Evolutionary conservation across 2,329 filamentous ascomycete genomes (phyloP).

Genomic region (Monilinia laxa): DNA sequence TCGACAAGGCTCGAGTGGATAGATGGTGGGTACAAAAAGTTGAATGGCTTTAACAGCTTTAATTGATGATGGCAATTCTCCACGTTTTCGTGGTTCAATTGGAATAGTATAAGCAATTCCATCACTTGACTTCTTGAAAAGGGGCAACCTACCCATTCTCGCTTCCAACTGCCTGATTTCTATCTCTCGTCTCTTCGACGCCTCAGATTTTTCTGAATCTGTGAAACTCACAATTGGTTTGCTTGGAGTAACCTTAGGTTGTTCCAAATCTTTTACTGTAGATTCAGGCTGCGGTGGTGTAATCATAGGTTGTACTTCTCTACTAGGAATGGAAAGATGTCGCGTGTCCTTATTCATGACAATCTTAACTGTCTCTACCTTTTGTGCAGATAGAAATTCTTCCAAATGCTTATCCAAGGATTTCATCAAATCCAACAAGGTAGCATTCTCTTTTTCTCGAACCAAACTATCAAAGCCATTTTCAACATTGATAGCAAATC

Average conservation of each 20-base stretch:
- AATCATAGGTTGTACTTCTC: conserved; percentile 32
- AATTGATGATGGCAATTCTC: conserved; percentile 60
- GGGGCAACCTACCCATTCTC: conserved; percentile 64
- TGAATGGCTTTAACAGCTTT: conserved; percentile 62
- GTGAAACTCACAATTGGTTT: conserved; percentile 46
- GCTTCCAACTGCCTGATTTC: conserved; percentile 74
- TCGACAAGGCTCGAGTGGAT: conserved; percentile 67
- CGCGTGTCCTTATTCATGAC: conserved; percentile 40
- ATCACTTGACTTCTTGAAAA: conserved; percentile 68
- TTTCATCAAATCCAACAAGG: conserved; percentile 66
- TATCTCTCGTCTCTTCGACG: conserved; percentile 60
- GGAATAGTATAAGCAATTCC: conserved; percentile 70
- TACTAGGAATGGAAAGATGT: conserved; percentile 37
- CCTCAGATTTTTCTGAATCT: conserved; percentile 58
- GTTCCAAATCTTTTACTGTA: conserved; percentile 12
- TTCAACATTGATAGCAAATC: conserved; percentile 75
- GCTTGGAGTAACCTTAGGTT: conserved; percentile 21
- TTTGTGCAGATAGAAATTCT: conserved; percentile 64
- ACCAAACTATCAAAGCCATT: conserved; percentile 68
- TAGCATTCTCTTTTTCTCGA: conserved; percentile 53
- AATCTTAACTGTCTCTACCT: conserved; percentile 71
- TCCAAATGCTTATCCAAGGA: conserved; percentile 72
- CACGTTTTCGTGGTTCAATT: conserved; percentile 61
- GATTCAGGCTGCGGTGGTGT: conserved; percentile 17
- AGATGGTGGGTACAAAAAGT: conserved; percentile 67